Evolutionary conservation across 1,284 basidiomycete genomes (phyloP), one percentile per base, ranked within the genome.

Genomic region (Sanghuangporus weigelae): DNA sequence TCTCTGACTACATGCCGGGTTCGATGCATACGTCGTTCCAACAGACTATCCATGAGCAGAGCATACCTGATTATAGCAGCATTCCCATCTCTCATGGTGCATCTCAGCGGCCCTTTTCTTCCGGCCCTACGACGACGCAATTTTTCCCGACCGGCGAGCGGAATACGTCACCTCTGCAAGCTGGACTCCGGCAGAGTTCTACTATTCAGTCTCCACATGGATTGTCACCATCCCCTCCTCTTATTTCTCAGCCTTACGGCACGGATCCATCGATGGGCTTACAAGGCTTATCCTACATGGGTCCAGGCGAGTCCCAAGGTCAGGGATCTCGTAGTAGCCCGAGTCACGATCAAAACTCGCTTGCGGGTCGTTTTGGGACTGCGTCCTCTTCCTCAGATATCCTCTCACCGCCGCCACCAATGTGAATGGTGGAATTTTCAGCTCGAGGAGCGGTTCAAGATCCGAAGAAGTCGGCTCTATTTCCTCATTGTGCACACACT

Each of bases 21-120:
- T 12, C 57, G 8, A 21, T 63, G 12, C 61, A 62, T 2, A 26
- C 61, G n/a, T 57, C 65, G 21, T n/a, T 63, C 38, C 51, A 66
- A 8, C 58, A 59, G 35, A n/a, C 59, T 7, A 60, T 60, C 40
- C 65, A 63, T 14, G 61, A 63, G 38, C 57, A 57, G 23, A 46
- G 49, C n/a, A 49, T 55, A 36, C 38, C 59, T 12, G 65, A 63
- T 31, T 63, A 53, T n/a, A 57, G 62, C 39, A 63, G 48, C 39
- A 62, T 66, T 38, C 65, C 61, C 38, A 63, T 66, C 39, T 66
- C 65, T 31, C 61, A 63, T 57, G 57, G 54, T 6, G 36, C 55
- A 31, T 54, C 57, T 3, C 65, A 66, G 16, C 65, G 62, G 38
- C 65, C 62, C 16, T 66, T 60, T 26, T 59, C 59, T 19, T 42